Base-by-base conservation (phyloP, 1,284 basidiomycete genomes). In the Ustilago curta region DNA sequence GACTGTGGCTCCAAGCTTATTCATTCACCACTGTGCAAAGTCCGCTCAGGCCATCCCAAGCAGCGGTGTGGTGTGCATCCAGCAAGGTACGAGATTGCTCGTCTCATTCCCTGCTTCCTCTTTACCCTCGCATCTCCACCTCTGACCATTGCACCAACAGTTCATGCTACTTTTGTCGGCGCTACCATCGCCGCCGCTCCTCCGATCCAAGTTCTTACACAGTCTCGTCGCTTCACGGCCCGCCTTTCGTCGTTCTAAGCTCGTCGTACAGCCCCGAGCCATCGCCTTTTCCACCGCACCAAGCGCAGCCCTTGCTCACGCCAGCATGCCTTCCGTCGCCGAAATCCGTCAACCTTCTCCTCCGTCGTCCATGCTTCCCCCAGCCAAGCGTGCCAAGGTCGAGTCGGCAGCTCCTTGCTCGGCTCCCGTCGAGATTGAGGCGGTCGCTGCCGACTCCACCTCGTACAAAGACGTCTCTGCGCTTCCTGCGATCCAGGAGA, bases 301-400 rank as follows among this genome's bases (percentile, higher is more conserved):
- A 37, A 44, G 8, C 32, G 39, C 54, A 58, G 35, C 39, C 4
- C 16, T 43, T 14, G 47, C 54, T 11, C 43, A 48, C 53, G 58
- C 59, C 62, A 64, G 64, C 52, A 76, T 76, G 73, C 73, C 73
- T 59, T 76, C 68, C 45, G 63, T 76, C 55, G 73, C 73, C 43
- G 40, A 76, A 32, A 44, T 76, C 25, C 64, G 42, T 42, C 63
- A 64, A 43, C 61, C 19, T 21, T 12, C 45, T 39, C 37, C 73
- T 19, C 45, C 60, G 32, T 2, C 47, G 37, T 19, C 56, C 50
- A 70, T 67, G 67, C 57, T 71, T 19, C 73, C 73, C 23, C 73
- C 68, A 2, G 64, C 73, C 11, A 76, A 76, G 53, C 59, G 73
- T 25, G 58, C 54, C 56, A 76, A 68, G 64, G 51, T 67, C 60